These are phyloP conservation scores for Fusarium papillatum DNA, from an alignment of 2,329 filamentous ascomycete species.

Conservation along the genomic window DNA sequence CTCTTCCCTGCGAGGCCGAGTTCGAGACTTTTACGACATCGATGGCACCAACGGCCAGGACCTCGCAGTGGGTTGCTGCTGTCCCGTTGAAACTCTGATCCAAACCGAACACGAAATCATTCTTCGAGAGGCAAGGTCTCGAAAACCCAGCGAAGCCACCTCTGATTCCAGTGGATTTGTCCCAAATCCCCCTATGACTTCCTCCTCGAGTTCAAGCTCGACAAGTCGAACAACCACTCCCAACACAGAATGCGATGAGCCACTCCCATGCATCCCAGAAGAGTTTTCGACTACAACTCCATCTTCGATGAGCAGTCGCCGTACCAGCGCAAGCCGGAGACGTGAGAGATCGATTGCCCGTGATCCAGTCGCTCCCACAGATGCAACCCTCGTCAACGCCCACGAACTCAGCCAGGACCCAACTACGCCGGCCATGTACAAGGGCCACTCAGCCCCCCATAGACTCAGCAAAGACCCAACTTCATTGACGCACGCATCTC, in stretches of 20 bases:
- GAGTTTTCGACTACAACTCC: constrained; percentile 10
- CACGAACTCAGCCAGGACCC: constrained; percentile 29
- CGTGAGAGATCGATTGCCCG: constrained; percentile 31
- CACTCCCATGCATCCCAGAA: constrained; percentile 37
- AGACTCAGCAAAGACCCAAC: constrained; percentile 20
- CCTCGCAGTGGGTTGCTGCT: constrained; percentile 43
- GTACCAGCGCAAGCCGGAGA: constrained; percentile 3
- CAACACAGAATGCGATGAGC: background rate
- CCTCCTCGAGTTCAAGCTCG: constrained; percentile 13
- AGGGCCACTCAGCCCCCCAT: background rate
- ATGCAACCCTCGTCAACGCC: constrained; percentile 18
- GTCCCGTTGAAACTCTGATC: constrained; percentile 44
- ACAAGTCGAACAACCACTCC: constrained; percentile 10
- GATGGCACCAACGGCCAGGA: constrained; percentile 42
- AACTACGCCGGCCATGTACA: background rate
- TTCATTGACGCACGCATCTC: constrained; percentile 12
- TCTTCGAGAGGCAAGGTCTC: constrained; percentile 41
- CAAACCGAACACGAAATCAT: constrained; percentile 50
- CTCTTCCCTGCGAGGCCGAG: constrained; percentile 44
- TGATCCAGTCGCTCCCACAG: constrained; percentile 17
- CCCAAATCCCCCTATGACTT: constrained; percentile 39
- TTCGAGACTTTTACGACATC: constrained; percentile 51
- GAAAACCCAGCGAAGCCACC: constrained; percentile 9
- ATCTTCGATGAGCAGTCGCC: constrained; percentile 4
- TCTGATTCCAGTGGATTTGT: constrained; percentile 32